phyloP scores from a whole-genome alignment of 2,329 filamentous ascomycete species.

The Tricladium varicosporioides region DNA sequence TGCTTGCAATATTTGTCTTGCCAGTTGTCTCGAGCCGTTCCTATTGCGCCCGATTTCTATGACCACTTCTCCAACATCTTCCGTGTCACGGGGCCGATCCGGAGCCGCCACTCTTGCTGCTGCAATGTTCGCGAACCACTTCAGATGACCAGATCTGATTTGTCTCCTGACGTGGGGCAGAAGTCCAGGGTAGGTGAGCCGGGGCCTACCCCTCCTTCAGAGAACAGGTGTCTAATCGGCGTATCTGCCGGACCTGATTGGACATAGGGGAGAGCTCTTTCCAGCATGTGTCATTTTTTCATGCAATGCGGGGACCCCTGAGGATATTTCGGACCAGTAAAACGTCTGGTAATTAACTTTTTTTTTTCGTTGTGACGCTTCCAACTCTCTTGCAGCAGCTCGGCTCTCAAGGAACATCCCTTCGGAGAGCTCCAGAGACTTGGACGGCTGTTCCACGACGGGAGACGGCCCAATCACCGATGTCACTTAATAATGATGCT shows the following conservation, averaged over 20 bases:
- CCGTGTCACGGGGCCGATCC: slow-evolving; percentile 18
- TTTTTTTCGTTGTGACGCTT: slow-evolving; percentile 3
- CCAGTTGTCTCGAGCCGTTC: slow-evolving; percentile 9
- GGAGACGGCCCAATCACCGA: neutral
- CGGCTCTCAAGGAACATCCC: slow-evolving; percentile 1
- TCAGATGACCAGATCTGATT: slow-evolving; percentile 10
- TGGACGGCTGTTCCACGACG: slow-evolving; percentile 2
- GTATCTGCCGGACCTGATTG: slow-evolving; percentile 20
- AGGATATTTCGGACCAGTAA: slow-evolving; percentile 11
- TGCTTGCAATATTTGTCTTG: neutral
- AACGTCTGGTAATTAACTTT: slow-evolving; percentile 9
- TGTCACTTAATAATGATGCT: slow-evolving; percentile 13
- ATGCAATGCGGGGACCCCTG: slow-evolving; percentile 23
- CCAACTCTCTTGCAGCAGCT: no score
- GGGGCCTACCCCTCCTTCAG: slow-evolving; percentile 9
- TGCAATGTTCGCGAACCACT: neutral
- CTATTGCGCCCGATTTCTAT: slow-evolving; percentile 17
- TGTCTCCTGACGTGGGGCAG: slow-evolving; percentile 14
- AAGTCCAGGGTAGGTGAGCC: neutral
- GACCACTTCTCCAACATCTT: slow-evolving; percentile 11
- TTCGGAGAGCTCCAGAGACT: neutral
- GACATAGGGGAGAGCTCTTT: slow-evolving; percentile 3
- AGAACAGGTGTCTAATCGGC: slow-evolving; percentile 15
- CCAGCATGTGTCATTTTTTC: slow-evolving; percentile 22
- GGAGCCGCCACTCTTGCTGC: neutral